A percentile compares a stretch with the other conserved stretches of the same genome.
Conservation (phyloP, 257 asterid species). For the Capsicum rhomboideum region DNA sequence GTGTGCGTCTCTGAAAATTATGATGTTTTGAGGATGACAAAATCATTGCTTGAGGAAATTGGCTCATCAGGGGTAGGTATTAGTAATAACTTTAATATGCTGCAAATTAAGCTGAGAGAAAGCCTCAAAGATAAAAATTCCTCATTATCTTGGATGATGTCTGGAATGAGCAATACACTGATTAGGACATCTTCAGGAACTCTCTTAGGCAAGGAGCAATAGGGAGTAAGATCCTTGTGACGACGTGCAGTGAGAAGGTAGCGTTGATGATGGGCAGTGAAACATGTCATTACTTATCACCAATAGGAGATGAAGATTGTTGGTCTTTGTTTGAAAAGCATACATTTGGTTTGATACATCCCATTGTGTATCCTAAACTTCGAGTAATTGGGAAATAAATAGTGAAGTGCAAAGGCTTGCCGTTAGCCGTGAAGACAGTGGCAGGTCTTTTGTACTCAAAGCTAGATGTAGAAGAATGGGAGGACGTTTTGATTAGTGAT, state of each 20-base stretch:
- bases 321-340: background rate
- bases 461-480: background rate
- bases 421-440: constrained; percentile 3
- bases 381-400: background rate
- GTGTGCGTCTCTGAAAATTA: background rate
- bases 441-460: background rate
- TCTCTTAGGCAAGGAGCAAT: background rate
- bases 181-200: background rate
- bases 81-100: background rate
- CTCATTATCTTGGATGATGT: constrained; percentile 2
- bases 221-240: background rate
- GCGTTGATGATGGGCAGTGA: background rate
- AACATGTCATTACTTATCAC: background rate
- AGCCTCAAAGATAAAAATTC: background rate
- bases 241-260: background rate
- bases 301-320: background rate
- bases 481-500: background rate
- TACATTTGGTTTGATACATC: background rate
- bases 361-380: background rate
- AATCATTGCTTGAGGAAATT: background rate
- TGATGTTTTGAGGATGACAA: background rate
- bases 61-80: background rate
- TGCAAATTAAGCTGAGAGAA: background rate
- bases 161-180: background rate
- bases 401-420: constrained; percentile 3